Percentiles rank a stretch among this genome's conserved stretches.
These are phyloP conservation scores for Trichocomaceae sp. DNA, from an alignment of 2,329 filamentous ascomycete species.

Conservation along the genomic window DNA sequence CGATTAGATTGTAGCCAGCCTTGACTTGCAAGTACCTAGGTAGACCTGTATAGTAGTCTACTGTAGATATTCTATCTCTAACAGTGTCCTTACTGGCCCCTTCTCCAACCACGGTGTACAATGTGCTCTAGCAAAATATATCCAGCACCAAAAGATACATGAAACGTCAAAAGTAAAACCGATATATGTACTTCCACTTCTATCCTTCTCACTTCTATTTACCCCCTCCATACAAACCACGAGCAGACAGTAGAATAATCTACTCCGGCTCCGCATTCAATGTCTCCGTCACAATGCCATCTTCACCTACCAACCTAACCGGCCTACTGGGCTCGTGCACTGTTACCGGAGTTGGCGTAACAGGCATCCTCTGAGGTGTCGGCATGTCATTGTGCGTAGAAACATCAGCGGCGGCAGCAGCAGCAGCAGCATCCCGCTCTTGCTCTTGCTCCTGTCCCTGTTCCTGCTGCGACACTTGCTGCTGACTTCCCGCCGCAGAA, in stretches of 20 bases:
- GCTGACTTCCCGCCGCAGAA: slow-evolving; percentile 25
- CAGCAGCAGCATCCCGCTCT: too few relatives aligned
- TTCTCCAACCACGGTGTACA: neutral
- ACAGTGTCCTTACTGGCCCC: neutral
- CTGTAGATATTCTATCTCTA: neutral
- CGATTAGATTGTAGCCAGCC: too few relatives aligned
- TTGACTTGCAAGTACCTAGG: too few relatives aligned
- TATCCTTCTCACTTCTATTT: neutral
- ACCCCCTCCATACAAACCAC: neutral
- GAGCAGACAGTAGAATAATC: neutral
- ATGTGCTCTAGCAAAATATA: neutral
- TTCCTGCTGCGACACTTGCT: slow-evolving; percentile 11
- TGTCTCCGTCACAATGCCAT: slow-evolving; percentile 12
- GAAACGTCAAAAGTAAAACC: neutral
- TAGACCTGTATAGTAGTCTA: too few relatives aligned
- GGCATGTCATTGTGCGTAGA: neutral
- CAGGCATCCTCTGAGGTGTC: slow-evolving; percentile 13
- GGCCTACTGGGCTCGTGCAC: slow-evolving; percentile 28
- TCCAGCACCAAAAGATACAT: neutral
- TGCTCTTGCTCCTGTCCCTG: neutral
- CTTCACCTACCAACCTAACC: slow-evolving; percentile 22
- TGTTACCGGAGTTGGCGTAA: slow-evolving; percentile 17
- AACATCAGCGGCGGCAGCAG: neutral
- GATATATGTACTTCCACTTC: neutral
- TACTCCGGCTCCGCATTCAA: slow-evolving; percentile 8